These are phyloP conservation scores for Botryotinia narcissicola DNA, from an alignment of 2,329 filamentous ascomycete species.

Conservation along the genomic window DNA sequence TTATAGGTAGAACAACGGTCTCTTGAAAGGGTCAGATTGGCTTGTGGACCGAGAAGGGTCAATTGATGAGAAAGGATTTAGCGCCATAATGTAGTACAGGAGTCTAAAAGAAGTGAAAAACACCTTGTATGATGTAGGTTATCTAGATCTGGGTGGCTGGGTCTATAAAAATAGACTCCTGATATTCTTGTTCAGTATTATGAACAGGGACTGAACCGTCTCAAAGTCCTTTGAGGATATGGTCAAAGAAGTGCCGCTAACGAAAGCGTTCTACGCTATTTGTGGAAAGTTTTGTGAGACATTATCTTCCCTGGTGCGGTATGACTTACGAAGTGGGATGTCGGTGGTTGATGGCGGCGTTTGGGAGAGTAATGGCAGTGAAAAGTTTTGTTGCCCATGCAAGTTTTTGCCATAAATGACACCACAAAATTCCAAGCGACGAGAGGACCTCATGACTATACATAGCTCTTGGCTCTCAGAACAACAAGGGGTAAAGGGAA, in stretches of 20 bases:
- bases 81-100: neutral
- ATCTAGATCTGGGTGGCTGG: neutral
- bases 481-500: neutral
- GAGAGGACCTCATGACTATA: neutral
- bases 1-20: neutral
- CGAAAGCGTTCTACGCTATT: too few species aligned
- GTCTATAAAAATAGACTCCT: neutral
- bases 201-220: neutral
- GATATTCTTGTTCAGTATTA: neutral
- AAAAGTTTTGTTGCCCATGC: neutral
- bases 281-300: too few species aligned
- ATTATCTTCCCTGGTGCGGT: neutral
- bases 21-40: neutral
- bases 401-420: too few species aligned
- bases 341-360: rapidly evolving
- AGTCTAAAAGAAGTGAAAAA: neutral
- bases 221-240: neutral
- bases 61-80: neutral
- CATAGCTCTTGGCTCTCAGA: neutral
- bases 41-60: neutral
- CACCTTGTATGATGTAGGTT: too few species aligned
- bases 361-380: neutral
- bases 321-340: neutral
- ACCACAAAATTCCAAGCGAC: rapidly evolving
- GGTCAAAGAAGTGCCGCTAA: too few species aligned